These are phyloP conservation scores for Phyllosticta citrichinensis DNA, from an alignment of 2,329 filamentous ascomycete genomes.

Conservation along the genomic window DNA sequence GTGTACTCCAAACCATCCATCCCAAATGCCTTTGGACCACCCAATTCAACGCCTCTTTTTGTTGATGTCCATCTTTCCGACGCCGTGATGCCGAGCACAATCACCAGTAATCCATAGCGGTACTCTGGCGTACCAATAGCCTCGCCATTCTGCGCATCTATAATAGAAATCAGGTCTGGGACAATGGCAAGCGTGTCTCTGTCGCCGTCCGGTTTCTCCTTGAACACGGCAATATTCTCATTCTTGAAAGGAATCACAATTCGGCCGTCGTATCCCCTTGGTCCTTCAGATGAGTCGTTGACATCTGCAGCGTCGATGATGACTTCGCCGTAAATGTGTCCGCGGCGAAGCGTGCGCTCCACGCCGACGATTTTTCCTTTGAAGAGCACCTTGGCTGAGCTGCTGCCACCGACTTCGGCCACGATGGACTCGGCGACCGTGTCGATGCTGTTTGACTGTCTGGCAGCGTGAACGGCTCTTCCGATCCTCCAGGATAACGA, in stretches of 20 bases:
- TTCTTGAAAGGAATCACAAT: conserved; percentile 21
- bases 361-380: conserved; percentile 38
- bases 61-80: conserved; percentile 46
- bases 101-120: conserved; percentile 43
- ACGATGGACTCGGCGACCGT: conserved; percentile 30
- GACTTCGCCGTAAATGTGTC: conserved; percentile 34
- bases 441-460: conserved; percentile 27
- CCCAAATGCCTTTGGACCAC: conserved; percentile 41
- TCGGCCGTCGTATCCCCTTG: not conserved
- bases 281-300: conserved; percentile 9
- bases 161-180: conserved; percentile 37
- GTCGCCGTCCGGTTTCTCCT: conserved; percentile 23
- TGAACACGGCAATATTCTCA: conserved; percentile 19
- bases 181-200: conserved; percentile 26
- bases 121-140: conserved; percentile 46
- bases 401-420: conserved; percentile 30
- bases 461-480: conserved; percentile 24
- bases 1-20: conserved; percentile 40
- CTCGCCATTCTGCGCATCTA: conserved; percentile 38
- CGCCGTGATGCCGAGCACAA: conserved; percentile 45
- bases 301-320: conserved; percentile 20
- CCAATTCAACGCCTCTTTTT: conserved; percentile 38
- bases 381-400: conserved; percentile 31
- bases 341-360: conserved; percentile 30
- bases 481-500: conserved; percentile 30